These are phyloP conservation scores for Caloboletus inedulis DNA, from an alignment of 1,284 basidiomycete species.

Conservation along the genomic window DNA sequence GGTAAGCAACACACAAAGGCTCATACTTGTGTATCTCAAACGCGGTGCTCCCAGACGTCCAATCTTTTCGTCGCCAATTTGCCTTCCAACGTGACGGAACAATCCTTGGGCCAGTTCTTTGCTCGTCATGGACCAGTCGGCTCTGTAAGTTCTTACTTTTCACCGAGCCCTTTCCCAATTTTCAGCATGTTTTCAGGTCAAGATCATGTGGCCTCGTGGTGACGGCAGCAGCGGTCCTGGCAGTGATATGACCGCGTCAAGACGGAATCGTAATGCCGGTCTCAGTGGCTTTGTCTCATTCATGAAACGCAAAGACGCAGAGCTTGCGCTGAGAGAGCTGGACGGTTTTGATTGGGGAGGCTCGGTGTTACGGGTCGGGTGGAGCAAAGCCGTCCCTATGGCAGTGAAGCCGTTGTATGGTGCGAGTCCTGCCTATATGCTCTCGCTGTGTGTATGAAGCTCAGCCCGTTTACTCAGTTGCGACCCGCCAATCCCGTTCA, in stretches of 20 bases:
- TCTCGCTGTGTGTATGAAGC: not conserved
- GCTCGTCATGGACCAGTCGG: slow-evolving; percentile 68
- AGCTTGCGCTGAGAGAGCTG: slow-evolving; percentile 78
- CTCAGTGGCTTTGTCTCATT: slow-evolving; percentile 94
- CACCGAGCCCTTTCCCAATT: not conserved
- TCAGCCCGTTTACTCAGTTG: slow-evolving; percentile 25
- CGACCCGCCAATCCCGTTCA: slow-evolving; percentile 32
- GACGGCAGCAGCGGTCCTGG: slow-evolving; percentile 65
- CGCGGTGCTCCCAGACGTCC: slow-evolving; percentile 62
- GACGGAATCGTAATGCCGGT: slow-evolving; percentile 65
- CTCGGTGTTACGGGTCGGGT: slow-evolving; percentile 79
- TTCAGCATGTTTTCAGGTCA: slow-evolving; percentile 51
- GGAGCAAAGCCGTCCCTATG: slow-evolving; percentile 93
- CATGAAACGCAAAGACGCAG: slow-evolving; percentile 90
- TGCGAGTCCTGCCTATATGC: slow-evolving; percentile 37
- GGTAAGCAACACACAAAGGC: slow-evolving; percentile 37
- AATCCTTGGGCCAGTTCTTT: slow-evolving; percentile 82
- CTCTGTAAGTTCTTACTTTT: slow-evolving; percentile 45
- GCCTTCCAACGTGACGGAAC: slow-evolving; percentile 81
- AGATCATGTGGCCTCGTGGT: slow-evolving; percentile 93
- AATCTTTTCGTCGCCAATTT: slow-evolving; percentile 94
- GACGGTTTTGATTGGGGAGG: slow-evolving; percentile 95
- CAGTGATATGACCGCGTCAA: slow-evolving; percentile 67
- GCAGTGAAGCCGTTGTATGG: slow-evolving; percentile 79
- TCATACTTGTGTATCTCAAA: slow-evolving; percentile 3